Percentiles rank a stretch among this genome's conserved stretches.
Evolutionary conservation across 345 rosid species (phyloP).

Genomic region (Laguncularia racemosa): DNA sequence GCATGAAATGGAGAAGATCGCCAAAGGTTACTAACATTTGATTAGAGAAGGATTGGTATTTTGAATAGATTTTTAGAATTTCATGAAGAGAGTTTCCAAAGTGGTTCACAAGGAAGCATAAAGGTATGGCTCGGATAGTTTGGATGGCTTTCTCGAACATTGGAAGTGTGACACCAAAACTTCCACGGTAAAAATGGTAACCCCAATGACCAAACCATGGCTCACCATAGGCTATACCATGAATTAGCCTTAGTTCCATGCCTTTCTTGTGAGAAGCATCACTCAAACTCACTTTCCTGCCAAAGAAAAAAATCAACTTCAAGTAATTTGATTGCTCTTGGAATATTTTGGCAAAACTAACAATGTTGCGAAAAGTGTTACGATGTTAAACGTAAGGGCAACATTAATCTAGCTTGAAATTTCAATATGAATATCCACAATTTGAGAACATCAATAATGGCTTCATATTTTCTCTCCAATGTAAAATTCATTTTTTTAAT

Average conservation of each 20-base stretch:
- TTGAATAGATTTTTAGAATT: slow-evolving; percentile 47
- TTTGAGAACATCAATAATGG: too few relatives aligned
- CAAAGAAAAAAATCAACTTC: background rate
- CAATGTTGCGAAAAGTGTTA: background rate
- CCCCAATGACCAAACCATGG: slow-evolving; percentile 93
- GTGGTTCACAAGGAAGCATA: slow-evolving; percentile 44
- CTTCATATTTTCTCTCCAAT: too few relatives aligned
- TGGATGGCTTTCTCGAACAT: slow-evolving; percentile 69
- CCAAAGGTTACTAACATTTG: slow-evolving; percentile 48
- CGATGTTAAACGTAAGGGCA: too few relatives aligned
- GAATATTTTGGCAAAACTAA: background rate
- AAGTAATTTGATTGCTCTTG: background rate
- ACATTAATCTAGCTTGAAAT: too few relatives aligned
- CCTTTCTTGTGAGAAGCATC: slow-evolving; percentile 64
- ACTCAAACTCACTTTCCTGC: slow-evolving; percentile 75
- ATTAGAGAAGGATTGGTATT: slow-evolving; percentile 65
- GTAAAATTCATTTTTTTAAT: too few relatives aligned
- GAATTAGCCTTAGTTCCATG: slow-evolving; percentile 71
- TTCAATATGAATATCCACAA: too few relatives aligned
- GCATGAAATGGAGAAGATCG: slow-evolving; percentile 68
- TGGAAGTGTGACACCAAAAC: slow-evolving; percentile 59
- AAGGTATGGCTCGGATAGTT: slow-evolving; percentile 53
- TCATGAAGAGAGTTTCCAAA: slow-evolving; percentile 31
- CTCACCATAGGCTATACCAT: slow-evolving; percentile 60
- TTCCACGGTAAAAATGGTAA: slow-evolving; percentile 65